phyloP scores from a whole-genome alignment of 768 basidiomycete species.

The Lactifluus echinatus region DNA sequence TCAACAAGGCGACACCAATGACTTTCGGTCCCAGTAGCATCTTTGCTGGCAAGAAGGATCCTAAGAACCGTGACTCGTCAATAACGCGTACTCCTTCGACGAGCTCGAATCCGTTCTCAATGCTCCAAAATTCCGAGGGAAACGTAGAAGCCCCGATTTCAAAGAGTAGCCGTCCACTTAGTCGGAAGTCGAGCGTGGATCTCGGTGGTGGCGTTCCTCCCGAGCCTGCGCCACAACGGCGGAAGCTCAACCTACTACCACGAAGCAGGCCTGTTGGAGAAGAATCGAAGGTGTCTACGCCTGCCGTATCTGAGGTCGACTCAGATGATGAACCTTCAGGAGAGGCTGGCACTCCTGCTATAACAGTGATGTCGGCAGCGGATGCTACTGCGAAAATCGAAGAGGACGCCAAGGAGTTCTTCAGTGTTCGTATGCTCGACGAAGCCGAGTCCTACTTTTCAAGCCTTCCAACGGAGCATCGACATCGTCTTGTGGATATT shows the following conservation, averaged over 20 bases:
- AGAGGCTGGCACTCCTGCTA: slow-evolving; percentile 22
- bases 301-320: no score
- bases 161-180: slow-evolving; percentile 46
- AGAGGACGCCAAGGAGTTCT: slow-evolving; percentile 83
- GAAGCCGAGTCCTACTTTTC: slow-evolving; percentile 87
- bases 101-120: slow-evolving; percentile 79
- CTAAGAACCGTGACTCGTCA: slow-evolving; percentile 52
- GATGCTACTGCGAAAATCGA: slow-evolving; percentile 71
- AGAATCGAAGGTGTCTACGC: no score
- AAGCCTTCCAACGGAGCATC: slow-evolving; percentile 56
- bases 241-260: slow-evolving; percentile 65
- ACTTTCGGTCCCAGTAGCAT: slow-evolving; percentile 82
- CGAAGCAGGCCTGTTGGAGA: slow-evolving; percentile 59
- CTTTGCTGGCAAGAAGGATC: slow-evolving; percentile 63
- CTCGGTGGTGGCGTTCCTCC: slow-evolving; percentile 37
- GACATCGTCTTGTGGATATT: slow-evolving; percentile 61
- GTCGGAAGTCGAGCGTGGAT: slow-evolving; percentile 45
- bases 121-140: slow-evolving; percentile 60
- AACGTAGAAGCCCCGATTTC: slow-evolving; percentile 36
- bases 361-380: slow-evolving; percentile 49
- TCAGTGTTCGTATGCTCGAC: slow-evolving; percentile 69
- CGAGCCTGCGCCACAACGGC: slow-evolving; percentile 49
- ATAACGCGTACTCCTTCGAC: slow-evolving; percentile 68
- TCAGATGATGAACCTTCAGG: slow-evolving; percentile 40
- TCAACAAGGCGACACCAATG: slow-evolving; percentile 55